phyloP scores from a whole-genome alignment of 2,329 filamentous ascomycete genomes.

The Albifimbria verrucaria region DNA sequence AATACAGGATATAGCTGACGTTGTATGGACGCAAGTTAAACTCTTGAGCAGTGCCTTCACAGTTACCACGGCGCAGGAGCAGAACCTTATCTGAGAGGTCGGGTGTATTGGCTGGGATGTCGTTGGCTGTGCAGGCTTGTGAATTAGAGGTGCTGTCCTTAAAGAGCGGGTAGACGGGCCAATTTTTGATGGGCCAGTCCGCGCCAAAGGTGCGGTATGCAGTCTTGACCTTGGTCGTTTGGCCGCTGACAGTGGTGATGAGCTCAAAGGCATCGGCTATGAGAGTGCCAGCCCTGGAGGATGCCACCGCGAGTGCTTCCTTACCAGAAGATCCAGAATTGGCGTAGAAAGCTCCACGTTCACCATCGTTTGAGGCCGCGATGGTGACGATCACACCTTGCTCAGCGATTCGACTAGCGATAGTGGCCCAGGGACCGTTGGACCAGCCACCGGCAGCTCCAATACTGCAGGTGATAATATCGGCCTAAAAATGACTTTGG shows the following conservation, averaged over 20 bases:
- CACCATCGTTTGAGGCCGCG: slow-evolving; percentile 41
- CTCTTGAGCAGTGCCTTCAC: background rate
- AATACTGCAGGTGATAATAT: slow-evolving; percentile 32
- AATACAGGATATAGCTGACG: slow-evolving; percentile 1
- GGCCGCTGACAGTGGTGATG: slow-evolving; percentile 10
- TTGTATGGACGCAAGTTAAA: background rate
- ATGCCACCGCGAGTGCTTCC: slow-evolving; percentile 40
- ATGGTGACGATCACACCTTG: slow-evolving; percentile 40
- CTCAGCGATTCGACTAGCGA: slow-evolving; percentile 31
- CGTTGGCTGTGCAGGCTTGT: background rate
- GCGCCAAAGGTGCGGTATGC: background rate
- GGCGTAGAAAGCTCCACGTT: slow-evolving; percentile 37
- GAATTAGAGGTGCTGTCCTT: background rate
- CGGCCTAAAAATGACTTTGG: too few species aligned
- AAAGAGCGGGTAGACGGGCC: background rate
- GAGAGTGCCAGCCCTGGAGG: slow-evolving; percentile 26
- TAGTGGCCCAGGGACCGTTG: slow-evolving; percentile 25
- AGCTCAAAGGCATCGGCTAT: slow-evolving; percentile 19
- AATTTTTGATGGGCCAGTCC: background rate
- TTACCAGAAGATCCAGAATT: slow-evolving; percentile 37
- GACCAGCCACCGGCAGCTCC: slow-evolving; percentile 24
- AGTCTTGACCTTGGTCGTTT: background rate
- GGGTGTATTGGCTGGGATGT: background rate
- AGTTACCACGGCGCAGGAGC: background rate
- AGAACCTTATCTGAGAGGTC: slow-evolving; percentile 1